A percentile compares a stretch with the other conserved stretches of the same genome.
These are phyloP conservation scores for Leavenworthia alabamica DNA, from an alignment of 345 rosid genomes.

Conservation along the genomic window DNA sequence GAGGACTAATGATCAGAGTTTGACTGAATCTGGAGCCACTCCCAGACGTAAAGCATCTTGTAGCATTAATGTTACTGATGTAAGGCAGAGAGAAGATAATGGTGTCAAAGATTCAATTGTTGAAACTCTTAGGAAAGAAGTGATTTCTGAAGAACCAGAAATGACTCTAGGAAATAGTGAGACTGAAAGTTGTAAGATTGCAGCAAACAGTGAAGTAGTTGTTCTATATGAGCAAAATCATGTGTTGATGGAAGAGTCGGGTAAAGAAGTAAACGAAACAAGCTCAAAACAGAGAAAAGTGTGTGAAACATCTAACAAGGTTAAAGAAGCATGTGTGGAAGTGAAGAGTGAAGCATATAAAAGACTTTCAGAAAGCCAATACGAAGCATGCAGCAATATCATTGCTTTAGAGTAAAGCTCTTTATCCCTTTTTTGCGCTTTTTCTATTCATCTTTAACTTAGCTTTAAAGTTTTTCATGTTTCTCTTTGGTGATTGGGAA, in stretches of 20 bases:
- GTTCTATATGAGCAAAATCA: conserved; percentile 1
- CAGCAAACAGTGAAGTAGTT: conserved; percentile 8
- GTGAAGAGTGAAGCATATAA: conserved; percentile 18
- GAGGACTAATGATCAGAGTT: background rate
- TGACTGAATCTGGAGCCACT: conserved; percentile 1
- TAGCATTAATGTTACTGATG: background rate
- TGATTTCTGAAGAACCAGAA: conserved; percentile 1
- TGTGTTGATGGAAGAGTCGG: conserved; percentile 5
- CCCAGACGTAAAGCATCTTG: conserved; percentile 3
- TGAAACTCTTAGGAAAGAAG: conserved; percentile 1
- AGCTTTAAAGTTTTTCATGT: background rate
- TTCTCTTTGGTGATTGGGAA: conserved; percentile 1
- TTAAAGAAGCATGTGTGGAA: conserved; percentile 15
- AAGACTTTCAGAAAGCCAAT: conserved; percentile 24
- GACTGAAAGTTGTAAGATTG: conserved; percentile 4
- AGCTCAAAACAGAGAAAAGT: background rate
- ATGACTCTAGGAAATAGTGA: background rate
- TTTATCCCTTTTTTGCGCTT: background rate
- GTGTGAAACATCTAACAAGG: background rate
- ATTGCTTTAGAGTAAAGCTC: conserved; percentile 21
- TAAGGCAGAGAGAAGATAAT: background rate
- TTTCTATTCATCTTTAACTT: background rate
- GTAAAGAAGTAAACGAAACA: conserved; percentile 2
- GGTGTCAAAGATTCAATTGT: background rate
- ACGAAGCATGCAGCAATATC: conserved; percentile 18